Evolutionary conservation across 2,329 filamentous ascomycete genomes (phyloP).

Genomic region (Bipolaris cookei): DNA sequence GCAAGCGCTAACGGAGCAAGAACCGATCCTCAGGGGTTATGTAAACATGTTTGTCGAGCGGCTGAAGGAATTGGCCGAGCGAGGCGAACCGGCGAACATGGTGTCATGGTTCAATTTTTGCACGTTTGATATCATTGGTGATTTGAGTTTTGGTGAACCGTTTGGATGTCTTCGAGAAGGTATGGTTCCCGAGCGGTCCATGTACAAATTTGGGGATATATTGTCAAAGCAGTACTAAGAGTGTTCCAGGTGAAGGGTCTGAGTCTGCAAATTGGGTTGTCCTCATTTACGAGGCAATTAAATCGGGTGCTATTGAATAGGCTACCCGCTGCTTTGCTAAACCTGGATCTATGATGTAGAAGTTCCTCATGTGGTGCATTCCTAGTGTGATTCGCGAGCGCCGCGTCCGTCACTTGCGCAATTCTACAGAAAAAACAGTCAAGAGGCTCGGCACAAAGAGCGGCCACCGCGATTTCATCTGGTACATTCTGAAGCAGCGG

Average conservation of each 20-base stretch:
- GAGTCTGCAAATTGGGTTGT: slow-evolving; percentile 45
- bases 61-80: slow-evolving; percentile 45
- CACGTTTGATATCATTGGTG: slow-evolving; percentile 45
- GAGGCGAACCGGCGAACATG: slow-evolving; percentile 39
- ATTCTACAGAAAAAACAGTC: slow-evolving; percentile 41
- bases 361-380: slow-evolving; percentile 40
- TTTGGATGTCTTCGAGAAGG: slow-evolving; percentile 43
- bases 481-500: slow-evolving; percentile 43
- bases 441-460: slow-evolving; percentile 37
- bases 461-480: slow-evolving; percentile 46
- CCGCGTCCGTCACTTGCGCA: slow-evolving; percentile 35
- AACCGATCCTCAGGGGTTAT: slow-evolving; percentile 50
- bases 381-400: slow-evolving; percentile 36
- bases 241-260: slow-evolving; percentile 32
- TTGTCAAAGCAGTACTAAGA: not conserved
- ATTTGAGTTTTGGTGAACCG: slow-evolving; percentile 42
- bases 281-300: slow-evolving; percentile 45
- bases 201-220: not conserved
- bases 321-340: slow-evolving; percentile 38
- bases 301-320: slow-evolving; percentile 42
- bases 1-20: slow-evolving; percentile 50
- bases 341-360: slow-evolving; percentile 32
- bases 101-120: slow-evolving; percentile 45
- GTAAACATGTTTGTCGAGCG: slow-evolving; percentile 50
- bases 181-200: slow-evolving; percentile 6